Evolutionary conservation across 768 basidiomycete genomes (phyloP).

Genomic region (Boletus patriciae): DNA sequence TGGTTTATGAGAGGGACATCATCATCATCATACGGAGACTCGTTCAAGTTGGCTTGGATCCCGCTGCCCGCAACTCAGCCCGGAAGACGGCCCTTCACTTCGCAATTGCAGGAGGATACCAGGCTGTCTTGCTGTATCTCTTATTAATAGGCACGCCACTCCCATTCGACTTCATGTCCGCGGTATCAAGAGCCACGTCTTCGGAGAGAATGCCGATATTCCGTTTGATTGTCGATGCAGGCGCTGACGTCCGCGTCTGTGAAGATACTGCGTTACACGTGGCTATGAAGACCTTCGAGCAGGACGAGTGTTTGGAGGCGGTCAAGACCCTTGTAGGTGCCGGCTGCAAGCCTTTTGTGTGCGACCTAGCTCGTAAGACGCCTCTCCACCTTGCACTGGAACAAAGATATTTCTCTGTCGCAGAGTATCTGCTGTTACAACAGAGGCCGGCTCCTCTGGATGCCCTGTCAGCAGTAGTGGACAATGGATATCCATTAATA

Average conservation of each 20-base stretch:
- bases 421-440: background rate
- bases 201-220: background rate
- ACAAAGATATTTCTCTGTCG: background rate
- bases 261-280: background rate
- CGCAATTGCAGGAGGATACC: conserved; percentile 3
- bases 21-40: conserved; percentile 8
- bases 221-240: background rate
- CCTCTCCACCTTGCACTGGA: conserved; percentile 3
- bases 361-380: background rate
- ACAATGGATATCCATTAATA: background rate
- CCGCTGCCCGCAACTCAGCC: background rate
- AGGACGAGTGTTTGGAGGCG: background rate
- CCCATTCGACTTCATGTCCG: background rate
- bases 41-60: conserved; percentile 2
- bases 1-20: conserved; percentile 5
- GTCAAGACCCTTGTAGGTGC: background rate
- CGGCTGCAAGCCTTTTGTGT: background rate
- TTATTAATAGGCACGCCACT: background rate
- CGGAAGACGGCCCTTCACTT: background rate
- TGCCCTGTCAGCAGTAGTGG: background rate
- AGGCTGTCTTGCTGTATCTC: background rate
- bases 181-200: background rate
- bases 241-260: background rate
- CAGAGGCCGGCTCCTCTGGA: background rate
- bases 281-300: background rate